Conservation (phyloP, 176 grass and related monocot genomes). For the Lolium perenne region DNA sequence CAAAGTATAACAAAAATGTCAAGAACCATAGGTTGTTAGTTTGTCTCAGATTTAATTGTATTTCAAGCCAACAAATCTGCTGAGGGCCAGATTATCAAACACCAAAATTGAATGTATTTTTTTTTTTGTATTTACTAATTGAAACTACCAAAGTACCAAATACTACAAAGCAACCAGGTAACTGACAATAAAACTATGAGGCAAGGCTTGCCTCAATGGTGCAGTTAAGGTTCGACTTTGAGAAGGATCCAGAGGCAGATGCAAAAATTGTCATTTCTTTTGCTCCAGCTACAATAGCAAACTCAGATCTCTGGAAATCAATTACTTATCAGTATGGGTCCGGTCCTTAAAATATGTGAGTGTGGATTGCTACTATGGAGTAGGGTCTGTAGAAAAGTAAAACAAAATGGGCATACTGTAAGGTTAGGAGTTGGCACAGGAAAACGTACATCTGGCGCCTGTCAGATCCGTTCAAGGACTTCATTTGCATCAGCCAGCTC, state of each 20-base stretch:
- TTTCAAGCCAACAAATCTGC: too few species aligned
- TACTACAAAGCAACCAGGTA: too few species aligned
- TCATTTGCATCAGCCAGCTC: slow-evolving; percentile 95
- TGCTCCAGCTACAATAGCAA: slow-evolving; percentile 77
- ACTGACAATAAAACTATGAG: too few species aligned
- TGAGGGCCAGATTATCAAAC: too few species aligned
- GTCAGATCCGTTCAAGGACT: slow-evolving; percentile 66
- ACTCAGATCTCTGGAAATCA: slow-evolving; percentile 75
- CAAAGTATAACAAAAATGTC: too few species aligned
- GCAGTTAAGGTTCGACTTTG: slow-evolving; percentile 87
- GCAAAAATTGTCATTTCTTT: slow-evolving; percentile 87
- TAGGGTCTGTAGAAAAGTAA: background rate
- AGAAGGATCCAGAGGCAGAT: slow-evolving; percentile 91
- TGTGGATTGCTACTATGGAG: background rate
- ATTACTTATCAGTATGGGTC: background rate
- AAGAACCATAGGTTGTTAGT: too few species aligned
- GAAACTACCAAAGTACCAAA: too few species aligned
- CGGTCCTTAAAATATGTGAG: slow-evolving; percentile 7
- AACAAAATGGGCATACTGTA: slow-evolving; percentile 56
- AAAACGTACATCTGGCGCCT: slow-evolving; percentile 52
- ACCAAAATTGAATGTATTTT: too few species aligned
- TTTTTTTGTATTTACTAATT: too few species aligned
- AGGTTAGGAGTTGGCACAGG: slow-evolving; percentile 94
- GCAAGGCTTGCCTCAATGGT: slow-evolving; percentile 79
- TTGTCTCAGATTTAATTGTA: too few species aligned